Evolutionary conservation across 352 stramenopile genomes (phyloP).

Genomic region (Pythium brassicae): DNA sequence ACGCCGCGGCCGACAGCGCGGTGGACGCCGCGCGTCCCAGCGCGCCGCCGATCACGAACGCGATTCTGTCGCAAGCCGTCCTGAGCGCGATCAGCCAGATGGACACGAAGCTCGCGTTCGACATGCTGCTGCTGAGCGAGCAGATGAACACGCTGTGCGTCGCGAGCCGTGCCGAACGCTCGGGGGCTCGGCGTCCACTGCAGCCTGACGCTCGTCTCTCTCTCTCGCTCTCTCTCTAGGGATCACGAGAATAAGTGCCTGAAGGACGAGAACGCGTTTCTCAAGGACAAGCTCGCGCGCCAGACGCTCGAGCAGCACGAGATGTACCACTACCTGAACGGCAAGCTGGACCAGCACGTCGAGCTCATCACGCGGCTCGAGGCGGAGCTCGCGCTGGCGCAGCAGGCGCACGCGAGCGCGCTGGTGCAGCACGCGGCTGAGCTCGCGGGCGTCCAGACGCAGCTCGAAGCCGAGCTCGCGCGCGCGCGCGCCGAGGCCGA

Average conservation of each 20-base stretch:
- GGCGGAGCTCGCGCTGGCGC: constrained; percentile 23
- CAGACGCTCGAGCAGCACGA: constrained; percentile 63
- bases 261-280: constrained; percentile 41
- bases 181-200: no score
- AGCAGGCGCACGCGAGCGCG: constrained; percentile 13
- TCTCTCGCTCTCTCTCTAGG: constrained; percentile 6
- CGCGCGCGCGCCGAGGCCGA: constrained; percentile 17
- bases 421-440: constrained; percentile 16
- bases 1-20: neutral
- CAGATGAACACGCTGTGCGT: constrained; percentile 28
- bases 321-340: constrained; percentile 87
- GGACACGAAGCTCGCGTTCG: constrained; percentile 55
- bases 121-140: constrained; percentile 64
- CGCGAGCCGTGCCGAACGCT: no score
- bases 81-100: constrained; percentile 35
- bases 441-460: constrained; percentile 9
- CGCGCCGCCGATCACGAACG: constrained; percentile 17
- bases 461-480: constrained; percentile 14
- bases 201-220: no score
- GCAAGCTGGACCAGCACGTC: constrained; percentile 78
- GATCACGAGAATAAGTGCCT: constrained; percentile 29
- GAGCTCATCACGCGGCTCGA: constrained; percentile 60
- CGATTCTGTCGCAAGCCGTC: constrained; percentile 46
- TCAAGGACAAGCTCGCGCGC: constrained; percentile 37
- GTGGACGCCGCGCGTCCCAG: neutral